Conservation (phyloP, 371 early-diverging fungal genomes). For the Rhizopus arrhizus region DNA sequence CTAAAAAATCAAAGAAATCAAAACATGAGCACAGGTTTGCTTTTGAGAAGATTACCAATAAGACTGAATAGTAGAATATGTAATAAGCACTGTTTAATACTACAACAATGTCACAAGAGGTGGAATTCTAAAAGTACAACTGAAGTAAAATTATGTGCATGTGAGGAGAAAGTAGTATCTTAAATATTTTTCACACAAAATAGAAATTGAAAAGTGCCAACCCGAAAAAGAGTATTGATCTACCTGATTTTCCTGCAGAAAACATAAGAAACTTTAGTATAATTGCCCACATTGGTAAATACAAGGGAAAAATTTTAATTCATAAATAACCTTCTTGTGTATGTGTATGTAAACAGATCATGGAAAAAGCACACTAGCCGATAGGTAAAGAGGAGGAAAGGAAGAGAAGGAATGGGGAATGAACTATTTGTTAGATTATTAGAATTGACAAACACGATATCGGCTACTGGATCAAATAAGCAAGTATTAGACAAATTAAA, state of each 20-base stretch:
- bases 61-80: neutral
- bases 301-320: conserved; percentile 69
- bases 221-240: conserved; percentile 46
- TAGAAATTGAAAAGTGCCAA: conserved; percentile 54
- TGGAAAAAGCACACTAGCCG: conserved; percentile 95
- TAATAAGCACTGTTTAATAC: neutral
- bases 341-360: conserved; percentile 58
- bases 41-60: neutral
- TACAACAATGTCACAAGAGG: conserved; percentile 9
- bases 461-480: conserved; percentile 69
- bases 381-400: conserved; percentile 53
- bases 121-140: conserved; percentile 40
- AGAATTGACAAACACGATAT: conserved; percentile 83
- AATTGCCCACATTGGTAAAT: conserved; percentile 94
- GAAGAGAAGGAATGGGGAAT: neutral
- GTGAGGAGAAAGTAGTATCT: neutral
- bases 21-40: conserved; percentile 2
- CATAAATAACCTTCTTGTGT: neutral
- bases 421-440: conserved; percentile 53
- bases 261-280: conserved; percentile 95
- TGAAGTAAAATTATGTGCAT: conserved; percentile 17
- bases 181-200: neutral
- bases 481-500: conserved; percentile 94
- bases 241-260: conserved; percentile 71
- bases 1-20: neutral